Base-by-base conservation (phyloP, 257 asterid genomes). In the Nicotiana paniculata region DNA sequence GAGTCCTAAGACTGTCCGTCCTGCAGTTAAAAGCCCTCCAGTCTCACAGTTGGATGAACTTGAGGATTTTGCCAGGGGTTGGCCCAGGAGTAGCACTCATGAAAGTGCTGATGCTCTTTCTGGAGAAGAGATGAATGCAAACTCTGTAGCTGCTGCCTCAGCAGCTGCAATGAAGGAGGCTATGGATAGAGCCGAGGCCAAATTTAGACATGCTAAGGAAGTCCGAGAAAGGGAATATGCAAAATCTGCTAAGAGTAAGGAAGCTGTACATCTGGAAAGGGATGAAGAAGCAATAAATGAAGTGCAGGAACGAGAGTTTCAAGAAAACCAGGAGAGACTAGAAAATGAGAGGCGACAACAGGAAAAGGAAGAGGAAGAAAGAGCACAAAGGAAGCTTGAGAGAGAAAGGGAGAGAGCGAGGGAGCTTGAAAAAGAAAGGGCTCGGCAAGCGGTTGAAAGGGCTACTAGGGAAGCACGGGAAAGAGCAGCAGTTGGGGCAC, bases 161-260 rank as follows among this genome's bases (percentile, higher is more conserved):
- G 97, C 98, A 62, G 99, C 98, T 85, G 98, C 98, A 75, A 96
- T 96, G 98, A 96, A 95, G 90, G 98, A 94, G 82, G 99, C 98
- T 81, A 97, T 97, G 99, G 98, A 92, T 86, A 97, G 90, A 85
- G 99, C 99, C n/a, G 97, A 95, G 90, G 98, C 97, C 67, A 97
- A 97, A 86, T 95, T 97, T 81, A 93, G 91, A 86, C 97, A 92
- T 83, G 98, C 98, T 57, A 97, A 93, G 91, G 99, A 95, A 88
- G 97, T 93, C 30, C 97, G 97, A 24, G 98, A 93, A 86, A 93
- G 97, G 89, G 99, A 95, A 87, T 76, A 86, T 84, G 93, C 96
- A 70, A 97, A 92, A 89, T 95, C 92, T 79, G 91, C 93, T 79
- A 93, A 91, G 87, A 90, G 77, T 84, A 91, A 89, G 88, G 98